phyloP scores from a whole-genome alignment of 768 basidiomycete genomes.

The Panus rudis region DNA sequence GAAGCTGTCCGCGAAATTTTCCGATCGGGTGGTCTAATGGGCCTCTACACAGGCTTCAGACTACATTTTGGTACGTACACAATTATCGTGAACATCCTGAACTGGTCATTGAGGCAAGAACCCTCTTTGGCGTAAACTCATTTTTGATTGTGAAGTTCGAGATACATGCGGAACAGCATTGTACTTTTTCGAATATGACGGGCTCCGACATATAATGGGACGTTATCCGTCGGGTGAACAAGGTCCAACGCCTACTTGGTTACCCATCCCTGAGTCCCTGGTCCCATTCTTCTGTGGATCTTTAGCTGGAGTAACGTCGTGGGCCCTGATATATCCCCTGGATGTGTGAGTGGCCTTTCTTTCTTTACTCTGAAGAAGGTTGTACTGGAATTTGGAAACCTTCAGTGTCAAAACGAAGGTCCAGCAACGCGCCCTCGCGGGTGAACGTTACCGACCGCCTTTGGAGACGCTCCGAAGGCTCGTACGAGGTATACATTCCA shows the following conservation, averaged over 20 bases:
- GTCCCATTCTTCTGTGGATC: slow-evolving; percentile 92
- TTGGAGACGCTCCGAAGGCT: slow-evolving; percentile 72
- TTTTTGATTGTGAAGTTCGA: slow-evolving; percentile 48
- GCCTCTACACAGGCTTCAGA: slow-evolving; percentile 78
- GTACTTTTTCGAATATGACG: slow-evolving; percentile 93
- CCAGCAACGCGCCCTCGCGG: slow-evolving; percentile 87
- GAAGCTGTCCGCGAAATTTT: slow-evolving; percentile 80
- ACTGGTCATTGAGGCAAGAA: not conserved
- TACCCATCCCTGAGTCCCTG: slow-evolving; percentile 71
- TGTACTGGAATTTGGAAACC: slow-evolving; percentile 9
- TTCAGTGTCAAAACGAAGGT: slow-evolving; percentile 86
- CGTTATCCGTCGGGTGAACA: slow-evolving; percentile 73
- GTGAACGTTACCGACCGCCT: slow-evolving; percentile 63
- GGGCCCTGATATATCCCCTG: slow-evolving; percentile 75
- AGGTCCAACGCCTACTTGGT: slow-evolving; percentile 75
- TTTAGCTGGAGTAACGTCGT: slow-evolving; percentile 67
- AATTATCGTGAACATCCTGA: slow-evolving; percentile 4
- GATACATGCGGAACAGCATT: slow-evolving; percentile 86
- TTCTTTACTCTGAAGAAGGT: not conserved
- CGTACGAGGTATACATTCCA: slow-evolving; percentile 61
- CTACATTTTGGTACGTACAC: slow-evolving; percentile 68
- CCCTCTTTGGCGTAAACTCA: not conserved
- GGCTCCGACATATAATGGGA: slow-evolving; percentile 81
- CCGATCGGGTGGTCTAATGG: slow-evolving; percentile 49
- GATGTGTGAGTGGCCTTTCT: slow-evolving; percentile 60